Percentiles rank a stretch among this genome's conserved stretches.
These are phyloP conservation scores for Cucumis melo DNA, from an alignment of 306 rosid genomes.

Conservation along the genomic window DNA sequence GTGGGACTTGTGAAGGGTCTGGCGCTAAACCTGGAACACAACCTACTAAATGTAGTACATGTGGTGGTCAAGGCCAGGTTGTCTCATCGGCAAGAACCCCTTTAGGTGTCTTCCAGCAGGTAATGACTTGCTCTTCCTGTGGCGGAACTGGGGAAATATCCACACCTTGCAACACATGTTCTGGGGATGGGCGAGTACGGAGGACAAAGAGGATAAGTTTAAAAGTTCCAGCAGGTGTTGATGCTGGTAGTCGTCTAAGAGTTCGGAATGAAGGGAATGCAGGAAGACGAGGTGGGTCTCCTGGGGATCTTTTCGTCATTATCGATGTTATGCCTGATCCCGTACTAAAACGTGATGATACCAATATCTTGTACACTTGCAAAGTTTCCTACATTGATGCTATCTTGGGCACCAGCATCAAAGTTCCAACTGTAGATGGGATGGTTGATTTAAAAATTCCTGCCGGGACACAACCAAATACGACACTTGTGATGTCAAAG, in stretches of 20 bases:
- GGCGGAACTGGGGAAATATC: slow-evolving; percentile 78
- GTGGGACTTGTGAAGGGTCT: slow-evolving; percentile 86
- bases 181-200: slow-evolving; percentile 94
- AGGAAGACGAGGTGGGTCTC: slow-evolving; percentile 78
- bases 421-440: slow-evolving; percentile 94
- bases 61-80: slow-evolving; percentile 98
- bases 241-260: slow-evolving; percentile 90
- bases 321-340: slow-evolving; percentile 86
- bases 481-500: slow-evolving; percentile 93
- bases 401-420: slow-evolving; percentile 68
- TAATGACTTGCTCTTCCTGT: slow-evolving; percentile 94
- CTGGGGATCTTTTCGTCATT: slow-evolving; percentile 87
- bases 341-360: slow-evolving; percentile 86
- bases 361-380: slow-evolving; percentile 70
- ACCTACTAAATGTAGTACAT: slow-evolving; percentile 67
- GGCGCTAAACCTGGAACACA: slow-evolving; percentile 95
- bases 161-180: slow-evolving; percentile 85
- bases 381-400: slow-evolving; percentile 88
- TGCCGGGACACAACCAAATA: slow-evolving; percentile 78
- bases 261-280: slow-evolving; percentile 95
- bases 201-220: slow-evolving; percentile 81
- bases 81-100: slow-evolving; percentile 88
- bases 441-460: slow-evolving; percentile 63
- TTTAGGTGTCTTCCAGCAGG: slow-evolving; percentile 91
- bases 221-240: slow-evolving; percentile 96